A percentile compares a stretch with the other conserved stretches of the same genome.
Evolutionary conservation across 371 early-diverging fungal species (phyloP).

Genomic region (Umbelopsis sp.): DNA sequence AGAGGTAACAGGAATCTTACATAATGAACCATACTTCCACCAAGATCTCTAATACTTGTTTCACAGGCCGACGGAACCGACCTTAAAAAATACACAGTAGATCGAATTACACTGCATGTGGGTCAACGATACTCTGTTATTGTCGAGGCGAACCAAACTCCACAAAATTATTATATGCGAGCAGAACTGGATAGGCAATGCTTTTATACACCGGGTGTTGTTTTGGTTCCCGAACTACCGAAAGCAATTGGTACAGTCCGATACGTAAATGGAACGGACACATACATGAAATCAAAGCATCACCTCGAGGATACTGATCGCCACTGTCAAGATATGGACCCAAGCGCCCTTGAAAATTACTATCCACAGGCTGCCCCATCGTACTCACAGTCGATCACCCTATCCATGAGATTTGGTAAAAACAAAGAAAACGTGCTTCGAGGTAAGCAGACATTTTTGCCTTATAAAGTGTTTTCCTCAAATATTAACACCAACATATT

Average conservation of each 20-base stretch:
- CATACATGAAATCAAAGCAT: background rate
- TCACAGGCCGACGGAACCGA: constrained; percentile 30
- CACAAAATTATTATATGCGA: constrained; percentile 38
- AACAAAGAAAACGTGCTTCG: background rate
- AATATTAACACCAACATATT: too few relatives aligned
- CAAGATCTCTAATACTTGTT: background rate
- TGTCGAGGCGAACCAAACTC: constrained; percentile 33
- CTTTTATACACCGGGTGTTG: constrained; percentile 1
- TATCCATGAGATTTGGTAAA: constrained; percentile 1
- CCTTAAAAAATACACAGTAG: constrained; percentile 35
- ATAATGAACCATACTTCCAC: too few relatives aligned
- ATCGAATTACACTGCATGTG: constrained; percentile 35
- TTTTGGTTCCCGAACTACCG: background rate
- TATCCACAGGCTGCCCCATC: constrained; percentile 4
- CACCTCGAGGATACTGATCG: background rate
- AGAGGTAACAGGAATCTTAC: constrained; percentile 21
- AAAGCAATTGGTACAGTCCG: constrained; percentile 1
- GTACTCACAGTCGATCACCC: background rate
- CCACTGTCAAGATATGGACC: constrained; percentile 20
- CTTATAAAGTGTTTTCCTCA: background rate
- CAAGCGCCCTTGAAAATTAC: constrained; percentile 6
- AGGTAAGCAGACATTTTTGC: background rate
- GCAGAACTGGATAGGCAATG: constrained; percentile 7
- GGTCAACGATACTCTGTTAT: constrained; percentile 46
- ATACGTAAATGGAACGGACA: constrained; percentile 3